These are phyloP conservation scores for Calcarisporium arbuscula DNA, from an alignment of 2,329 filamentous ascomycete genomes.

Conservation along the genomic window DNA sequence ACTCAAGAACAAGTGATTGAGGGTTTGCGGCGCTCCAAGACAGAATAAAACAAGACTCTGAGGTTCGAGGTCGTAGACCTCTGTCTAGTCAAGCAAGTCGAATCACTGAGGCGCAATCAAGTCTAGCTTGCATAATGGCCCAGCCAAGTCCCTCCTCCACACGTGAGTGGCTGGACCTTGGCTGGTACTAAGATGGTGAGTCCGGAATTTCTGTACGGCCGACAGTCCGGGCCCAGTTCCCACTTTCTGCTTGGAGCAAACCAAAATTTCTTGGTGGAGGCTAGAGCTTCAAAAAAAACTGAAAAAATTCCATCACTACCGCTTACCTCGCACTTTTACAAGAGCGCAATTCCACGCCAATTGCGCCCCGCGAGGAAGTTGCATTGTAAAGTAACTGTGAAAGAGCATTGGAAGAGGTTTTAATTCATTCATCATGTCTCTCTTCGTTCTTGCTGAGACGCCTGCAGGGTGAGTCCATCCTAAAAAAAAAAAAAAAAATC, in stretches of 20 bases:
- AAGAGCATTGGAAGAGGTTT: slow-evolving; percentile 23
- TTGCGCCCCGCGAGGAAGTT: slow-evolving; percentile 30
- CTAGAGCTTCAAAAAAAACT: slow-evolving; percentile 25
- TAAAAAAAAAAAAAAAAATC: background rate
- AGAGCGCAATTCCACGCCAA: slow-evolving; percentile 29
- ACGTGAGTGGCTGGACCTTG: slow-evolving; percentile 14
- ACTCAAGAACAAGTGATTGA: too few relatives aligned
- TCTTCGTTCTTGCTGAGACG: slow-evolving; percentile 91
- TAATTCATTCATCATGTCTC: slow-evolving; percentile 58
- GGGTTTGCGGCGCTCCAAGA: too few relatives aligned
- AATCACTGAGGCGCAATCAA: too few relatives aligned
- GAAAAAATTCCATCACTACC: slow-evolving; percentile 36
- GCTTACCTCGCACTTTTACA: slow-evolving; percentile 24
- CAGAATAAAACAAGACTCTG: too few relatives aligned
- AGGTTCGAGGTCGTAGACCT: too few relatives aligned
- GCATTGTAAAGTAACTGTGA: slow-evolving; percentile 24
- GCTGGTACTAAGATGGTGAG: background rate
- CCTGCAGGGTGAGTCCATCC: slow-evolving; percentile 59
- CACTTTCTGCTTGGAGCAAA: slow-evolving; percentile 20
- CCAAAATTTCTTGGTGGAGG: slow-evolving; percentile 35
- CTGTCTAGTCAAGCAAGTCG: too few relatives aligned
- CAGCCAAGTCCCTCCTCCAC: slow-evolving; percentile 7
- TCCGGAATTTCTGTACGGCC: slow-evolving; percentile 21
- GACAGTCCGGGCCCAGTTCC: slow-evolving; percentile 16
- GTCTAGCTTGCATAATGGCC: background rate